Base-by-base conservation (phyloP, 371 early-diverging fungal species). In the Mucor plumbeus region DNA sequence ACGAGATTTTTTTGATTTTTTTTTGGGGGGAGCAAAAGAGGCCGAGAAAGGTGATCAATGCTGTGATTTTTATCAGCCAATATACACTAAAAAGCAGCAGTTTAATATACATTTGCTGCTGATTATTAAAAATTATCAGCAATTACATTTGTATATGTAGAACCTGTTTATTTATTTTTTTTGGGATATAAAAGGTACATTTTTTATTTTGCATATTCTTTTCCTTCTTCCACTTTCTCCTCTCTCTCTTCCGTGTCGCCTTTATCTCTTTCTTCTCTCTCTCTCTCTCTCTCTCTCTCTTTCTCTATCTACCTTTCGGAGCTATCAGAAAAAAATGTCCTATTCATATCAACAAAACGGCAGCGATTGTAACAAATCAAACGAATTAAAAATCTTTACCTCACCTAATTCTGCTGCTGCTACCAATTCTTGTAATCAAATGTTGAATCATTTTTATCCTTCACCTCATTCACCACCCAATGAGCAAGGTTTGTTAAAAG, bases 361-460 rank as follows among this genome's bases (percentile, higher is more conserved):
- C 53, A 62, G 14, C 47, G 43, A 44, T 41, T 19, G 39, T 34
- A 64, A 41, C 60, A 60, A 53, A 50, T 56, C 61, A 34, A 41
- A 14, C 44, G 67, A 67, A 26, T 56, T 67, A n/a, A 67, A 67
- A 61, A 61, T 60, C 43, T 61, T 47, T 21, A 60, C 67, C n/a
- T 44, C 53, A 1, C 57, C 34, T 35, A 31, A 7, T 38, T 53
- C 59, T 59, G 3, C 39, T 40, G 21, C 21, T 39, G 6, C 26
- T 26, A 26, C 26, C n/a, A n/a, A n/a, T 26, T 26, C 26, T 26
- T 26, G 21, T 44, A 53, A 53, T n/a, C 53, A 53, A 31, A 21
- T 53, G 53, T 14, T 53, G 31, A 53, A 31, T 10, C 55, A 64
- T 41, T 61, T 39, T 17, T 67, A 67, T 38, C 67, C 67, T 47